Evolutionary conservation across 2,329 filamentous ascomycete species (phyloP), one percentile per base, ranked within the genome.

Genomic region (Calycina herbarum): DNA sequence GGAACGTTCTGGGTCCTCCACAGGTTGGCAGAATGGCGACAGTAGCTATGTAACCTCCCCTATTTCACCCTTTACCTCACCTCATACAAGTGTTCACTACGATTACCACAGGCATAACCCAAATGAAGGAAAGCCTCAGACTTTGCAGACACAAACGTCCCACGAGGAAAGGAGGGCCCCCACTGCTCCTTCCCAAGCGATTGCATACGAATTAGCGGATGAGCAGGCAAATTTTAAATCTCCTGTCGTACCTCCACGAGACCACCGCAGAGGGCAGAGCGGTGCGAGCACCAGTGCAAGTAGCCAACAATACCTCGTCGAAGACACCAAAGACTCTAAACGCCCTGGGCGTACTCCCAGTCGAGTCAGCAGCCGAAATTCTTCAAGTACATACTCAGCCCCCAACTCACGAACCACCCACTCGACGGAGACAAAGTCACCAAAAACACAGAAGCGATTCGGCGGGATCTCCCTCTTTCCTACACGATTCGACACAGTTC

Each of bases 381-480:
- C 51, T 58, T 67, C 66, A 13, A 67, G 65, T 38, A 56, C 35
- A 17, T 63, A 57, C 61, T 67, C 65, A 27, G 10, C 10, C 3
- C 51, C 20, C 27, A 24, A 17, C 5, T 58, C 40, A 45, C 20
- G 59, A 59, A 33, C 54, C 7, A n/a, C 27, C 24, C 61, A 54
- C 59, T 61, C 27, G 11, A 54, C 31, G 11, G 29, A 57, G 8
- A 29, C 15, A 57, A 57, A 57, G 24, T 15, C 8, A 27, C 20
- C 51, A 7, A 70, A 68, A 61, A 61, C 66, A 33, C 33, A 33
- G 8, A 45, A 70, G 40, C 57, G 65, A 5, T 51, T 57, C 2
- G 42, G 45, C 2, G 65, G 67, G 0, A 67, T 71, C 24, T 68
- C 67, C 20, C 66, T 71, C 2, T 71, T 71, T 42, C 67, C 67